phyloP scores from a whole-genome alignment of 2,329 filamentous ascomycete genomes.

The Aspergillus thermomutatus region DNA sequence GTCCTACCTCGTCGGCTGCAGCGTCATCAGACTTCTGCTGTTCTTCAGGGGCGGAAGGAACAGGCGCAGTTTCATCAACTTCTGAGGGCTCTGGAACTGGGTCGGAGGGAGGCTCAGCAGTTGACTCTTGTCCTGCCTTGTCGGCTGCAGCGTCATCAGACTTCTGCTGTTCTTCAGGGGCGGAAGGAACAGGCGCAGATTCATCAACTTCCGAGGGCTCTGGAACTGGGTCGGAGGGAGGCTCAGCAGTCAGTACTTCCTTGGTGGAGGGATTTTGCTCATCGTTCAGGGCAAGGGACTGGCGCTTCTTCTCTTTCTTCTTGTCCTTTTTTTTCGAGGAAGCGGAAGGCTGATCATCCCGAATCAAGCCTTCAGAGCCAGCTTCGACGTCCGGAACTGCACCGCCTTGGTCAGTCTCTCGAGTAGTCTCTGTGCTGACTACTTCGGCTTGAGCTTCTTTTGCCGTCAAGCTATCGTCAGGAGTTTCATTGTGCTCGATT shows the following conservation, averaged over 20 bases:
- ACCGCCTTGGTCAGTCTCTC: background rate
- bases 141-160: background rate
- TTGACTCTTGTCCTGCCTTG: slow-evolving; percentile 2
- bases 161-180: background rate
- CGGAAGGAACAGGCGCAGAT: background rate
- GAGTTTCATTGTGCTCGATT: background rate
- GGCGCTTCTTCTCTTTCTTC: slow-evolving; percentile 9
- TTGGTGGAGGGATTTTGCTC: background rate
- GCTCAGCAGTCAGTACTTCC: slow-evolving; percentile 1
- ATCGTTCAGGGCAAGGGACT: slow-evolving; percentile 6
- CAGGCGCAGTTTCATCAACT: background rate
- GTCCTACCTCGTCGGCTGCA: slow-evolving; percentile 2
- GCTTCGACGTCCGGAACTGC: background rate
- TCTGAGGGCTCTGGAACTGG: background rate
- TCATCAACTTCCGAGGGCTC: background rate
- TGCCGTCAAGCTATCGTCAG: background rate
- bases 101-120: background rate
- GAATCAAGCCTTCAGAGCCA: background rate
- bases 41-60: no score
- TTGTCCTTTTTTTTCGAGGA: background rate
- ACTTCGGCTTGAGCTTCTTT: background rate
- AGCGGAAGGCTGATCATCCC: background rate
- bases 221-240: background rate
- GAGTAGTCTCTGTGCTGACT: background rate
- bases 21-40: no score